Evolutionary conservation across 306 rosid species (phyloP).

Genomic region (Quercus berberidifolia): DNA sequence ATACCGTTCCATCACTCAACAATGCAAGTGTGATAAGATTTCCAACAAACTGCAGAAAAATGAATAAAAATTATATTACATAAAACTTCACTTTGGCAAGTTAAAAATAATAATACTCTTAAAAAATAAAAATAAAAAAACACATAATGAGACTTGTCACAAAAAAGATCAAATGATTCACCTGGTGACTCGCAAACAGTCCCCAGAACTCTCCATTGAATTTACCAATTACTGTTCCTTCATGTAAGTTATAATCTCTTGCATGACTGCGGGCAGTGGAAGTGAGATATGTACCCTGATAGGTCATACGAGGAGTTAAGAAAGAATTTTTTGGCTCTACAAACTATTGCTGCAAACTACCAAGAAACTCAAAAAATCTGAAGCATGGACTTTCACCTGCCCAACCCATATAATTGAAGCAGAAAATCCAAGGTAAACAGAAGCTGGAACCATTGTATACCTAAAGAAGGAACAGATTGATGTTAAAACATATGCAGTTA

Average conservation of each 20-base stretch:
- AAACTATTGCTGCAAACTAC: not conserved
- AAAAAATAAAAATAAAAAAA: slow-evolving; percentile 8
- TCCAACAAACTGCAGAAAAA: slow-evolving; percentile 72
- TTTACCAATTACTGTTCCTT: slow-evolving; percentile 83
- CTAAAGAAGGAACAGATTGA: slow-evolving; percentile 35
- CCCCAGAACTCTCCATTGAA: slow-evolving; percentile 97
- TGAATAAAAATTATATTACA: not conserved
- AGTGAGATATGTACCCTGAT: slow-evolving; percentile 91
- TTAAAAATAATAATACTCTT: not conserved
- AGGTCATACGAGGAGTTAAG: slow-evolving; percentile 22
- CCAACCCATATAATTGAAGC: slow-evolving; percentile 99
- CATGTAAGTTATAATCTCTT: slow-evolving; percentile 50
- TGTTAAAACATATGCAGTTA: slow-evolving; percentile 5
- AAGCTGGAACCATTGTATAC: slow-evolving; percentile 94
- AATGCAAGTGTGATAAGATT: slow-evolving; percentile 78
- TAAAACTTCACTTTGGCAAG: not conserved
- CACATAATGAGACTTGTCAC: not conserved
- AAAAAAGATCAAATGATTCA: slow-evolving; percentile 11
- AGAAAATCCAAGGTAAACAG: slow-evolving; percentile 86
- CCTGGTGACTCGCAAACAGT: slow-evolving; percentile 82
- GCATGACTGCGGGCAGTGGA: slow-evolving; percentile 82
- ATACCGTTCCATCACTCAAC: slow-evolving; percentile 60
- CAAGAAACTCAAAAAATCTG: slow-evolving; percentile 14
- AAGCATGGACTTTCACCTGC: slow-evolving; percentile 50
- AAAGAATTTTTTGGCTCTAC: not conserved